Base-by-base conservation (phyloP, 306 rosid genomes). In the Abrus precatorius region DNA sequence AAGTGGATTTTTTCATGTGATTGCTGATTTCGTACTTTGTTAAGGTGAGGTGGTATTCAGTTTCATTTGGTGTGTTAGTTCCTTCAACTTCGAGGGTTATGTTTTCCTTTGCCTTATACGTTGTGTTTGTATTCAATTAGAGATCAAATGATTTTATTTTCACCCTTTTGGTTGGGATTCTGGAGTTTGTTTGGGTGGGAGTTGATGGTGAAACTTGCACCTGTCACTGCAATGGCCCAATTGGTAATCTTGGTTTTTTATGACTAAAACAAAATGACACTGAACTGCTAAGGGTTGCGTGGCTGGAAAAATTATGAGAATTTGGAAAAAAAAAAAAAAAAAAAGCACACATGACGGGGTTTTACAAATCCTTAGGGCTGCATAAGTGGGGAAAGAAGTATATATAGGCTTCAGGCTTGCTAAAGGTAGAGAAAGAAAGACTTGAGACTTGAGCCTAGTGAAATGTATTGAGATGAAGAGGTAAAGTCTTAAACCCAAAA, bases 151-250 rank as follows among this genome's bases (percentile, higher is more conserved):
- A 45, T 45, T 75, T 20, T 20, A 20, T 20, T 60, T 62, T 11
- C 3, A 33, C 1, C 4, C 67, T 33, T 9, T 11, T 0, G 33
- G 61, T 55, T 65, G 10, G 44, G 72, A 49, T 79, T 65, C 13
- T 74, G 45, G 75, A 79, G 29, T 60, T 74, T 32, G 52, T 32
- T 45, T 7, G 33, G 9, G 34, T 53, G 59, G 33, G 34, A 60
- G 28, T 69, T n/a, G 72, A 68, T 36, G 7, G 49, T 73, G 65
- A 49, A 81, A 34, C 79, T 49, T 47, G 53, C 67, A 63, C 44
- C 12, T 74, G 13, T 43, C 49, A 34, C 27, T 8, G 61, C 49
- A 7, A 67, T 30, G 69, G 30, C 3, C n/a, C 20, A 69, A 9
- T 32, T 8, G 8, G 62, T 45, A 64, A 36, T 27, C 67, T 44